Conservation (phyloP, 1,284 basidiomycete genomes). For the Trichosporon inkin region DNA sequence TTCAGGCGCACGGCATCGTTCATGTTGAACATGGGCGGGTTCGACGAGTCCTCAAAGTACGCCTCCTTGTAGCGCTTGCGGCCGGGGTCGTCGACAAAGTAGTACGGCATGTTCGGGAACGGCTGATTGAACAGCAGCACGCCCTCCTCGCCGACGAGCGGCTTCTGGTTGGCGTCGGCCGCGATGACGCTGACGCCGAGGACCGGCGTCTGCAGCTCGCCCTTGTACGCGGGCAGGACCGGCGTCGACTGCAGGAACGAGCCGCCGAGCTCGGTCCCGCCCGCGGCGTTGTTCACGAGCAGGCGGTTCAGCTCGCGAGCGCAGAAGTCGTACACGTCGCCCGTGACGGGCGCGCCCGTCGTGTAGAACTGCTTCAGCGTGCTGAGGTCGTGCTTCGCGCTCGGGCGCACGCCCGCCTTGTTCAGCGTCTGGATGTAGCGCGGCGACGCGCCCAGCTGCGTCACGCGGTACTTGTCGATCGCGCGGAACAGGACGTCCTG, state of each 20-base stretch:
- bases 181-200: constrained; percentile 40
- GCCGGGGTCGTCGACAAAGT: constrained; percentile 29
- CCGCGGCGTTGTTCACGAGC: constrained; percentile 33
- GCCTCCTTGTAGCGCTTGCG: constrained; percentile 42
- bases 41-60: constrained; percentile 37
- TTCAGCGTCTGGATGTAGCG: constrained; percentile 30
- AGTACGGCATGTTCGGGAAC: constrained; percentile 43
- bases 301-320: constrained; percentile 25
- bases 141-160: constrained; percentile 29
- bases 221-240: constrained; percentile 36
- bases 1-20: constrained; percentile 25
- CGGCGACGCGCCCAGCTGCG: constrained; percentile 38
- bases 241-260: constrained; percentile 32
- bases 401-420: constrained; percentile 21
- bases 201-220: constrained; percentile 38
- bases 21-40: constrained; percentile 28
- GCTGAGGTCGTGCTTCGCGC: constrained; percentile 23
- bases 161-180: constrained; percentile 16
- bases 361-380: constrained; percentile 36
- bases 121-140: constrained; percentile 38
- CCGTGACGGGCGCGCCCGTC: constrained; percentile 40
- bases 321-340: constrained; percentile 29
- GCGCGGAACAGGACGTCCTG: constrained; percentile 31
- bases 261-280: constrained; percentile 44
- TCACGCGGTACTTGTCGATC: constrained; percentile 33